A percentile compares a stretch with the other conserved stretches of the same genome.
Conservation (phyloP, 495 filamentous ascomycete genomes). For the Lophiostoma macrostomum region DNA sequence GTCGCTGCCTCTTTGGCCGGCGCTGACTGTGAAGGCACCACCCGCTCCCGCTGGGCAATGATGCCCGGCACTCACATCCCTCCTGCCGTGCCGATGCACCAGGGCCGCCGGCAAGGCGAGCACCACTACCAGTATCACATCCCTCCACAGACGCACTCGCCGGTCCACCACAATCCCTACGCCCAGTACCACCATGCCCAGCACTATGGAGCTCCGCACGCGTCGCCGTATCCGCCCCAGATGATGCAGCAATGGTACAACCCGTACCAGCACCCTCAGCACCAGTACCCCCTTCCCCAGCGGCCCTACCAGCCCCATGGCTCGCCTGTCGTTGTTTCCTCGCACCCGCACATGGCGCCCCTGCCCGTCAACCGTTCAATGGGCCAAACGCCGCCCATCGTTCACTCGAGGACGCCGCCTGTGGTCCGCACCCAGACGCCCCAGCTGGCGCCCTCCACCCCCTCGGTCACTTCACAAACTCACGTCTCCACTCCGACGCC, state of each 20-base stretch:
- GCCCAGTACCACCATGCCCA: slow-evolving; percentile 35
- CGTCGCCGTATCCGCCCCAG: slow-evolving; percentile 33
- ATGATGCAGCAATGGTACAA: slow-evolving; percentile 36
- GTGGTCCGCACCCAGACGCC: slow-evolving; percentile 23
- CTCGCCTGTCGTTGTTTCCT: slow-evolving; percentile 42
- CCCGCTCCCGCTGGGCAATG: slow-evolving; percentile 20
- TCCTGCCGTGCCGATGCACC: slow-evolving; percentile 37
- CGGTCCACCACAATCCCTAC: slow-evolving; percentile 37
- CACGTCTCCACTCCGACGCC: slow-evolving; percentile 27
- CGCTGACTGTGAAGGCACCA: slow-evolving; percentile 35
- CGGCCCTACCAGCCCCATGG: slow-evolving; percentile 30
- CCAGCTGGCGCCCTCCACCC: slow-evolving; percentile 25
- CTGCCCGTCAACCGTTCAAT: slow-evolving; percentile 31
- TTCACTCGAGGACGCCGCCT: slow-evolving; percentile 25
- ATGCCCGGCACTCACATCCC: slow-evolving; percentile 36
- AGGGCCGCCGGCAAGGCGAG: slow-evolving; percentile 37
- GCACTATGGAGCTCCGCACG: slow-evolving; percentile 38
- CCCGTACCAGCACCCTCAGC: slow-evolving; percentile 31
- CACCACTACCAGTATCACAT: slow-evolving; percentile 38
- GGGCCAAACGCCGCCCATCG: slow-evolving; percentile 32
- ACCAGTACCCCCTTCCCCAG: slow-evolving; percentile 28
- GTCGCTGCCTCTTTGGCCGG: slow-evolving; percentile 31
- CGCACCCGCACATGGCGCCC: slow-evolving; percentile 36
- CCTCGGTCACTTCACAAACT: slow-evolving; percentile 25
- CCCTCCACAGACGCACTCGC: slow-evolving; percentile 39